Conservation (phyloP, 306 rosid species). For the Quercus suber region DNA sequence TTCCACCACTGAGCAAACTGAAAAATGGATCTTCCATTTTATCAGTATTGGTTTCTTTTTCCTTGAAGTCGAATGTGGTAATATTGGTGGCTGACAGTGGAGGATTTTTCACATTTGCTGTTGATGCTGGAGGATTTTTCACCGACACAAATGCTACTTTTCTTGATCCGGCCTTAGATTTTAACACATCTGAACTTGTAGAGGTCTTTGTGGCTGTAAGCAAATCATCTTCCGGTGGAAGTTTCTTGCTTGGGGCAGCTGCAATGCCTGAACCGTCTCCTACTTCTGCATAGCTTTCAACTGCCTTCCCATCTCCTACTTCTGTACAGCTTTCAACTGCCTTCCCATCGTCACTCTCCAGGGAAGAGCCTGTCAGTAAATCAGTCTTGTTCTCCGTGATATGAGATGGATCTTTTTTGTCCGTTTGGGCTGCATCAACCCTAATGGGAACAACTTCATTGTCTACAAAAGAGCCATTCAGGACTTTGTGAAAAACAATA, state of each 20-base stretch:
- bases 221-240: conserved; percentile 23
- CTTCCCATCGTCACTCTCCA: conserved; percentile 11
- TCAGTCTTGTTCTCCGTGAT: conserved; percentile 22
- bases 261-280: conserved; percentile 24
- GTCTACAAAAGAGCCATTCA: conserved; percentile 29
- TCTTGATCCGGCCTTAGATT: conserved; percentile 29
- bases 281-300: conserved; percentile 10
- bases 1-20: conserved; percentile 41
- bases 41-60: conserved; percentile 31
- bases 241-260: conserved; percentile 16
- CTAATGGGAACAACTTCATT: conserved; percentile 28
- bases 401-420: conserved; percentile 14
- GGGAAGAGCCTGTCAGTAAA: conserved; percentile 17
- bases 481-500: conserved; percentile 6
- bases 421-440: conserved; percentile 21
- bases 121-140: conserved; percentile 28
- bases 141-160: conserved; percentile 71
- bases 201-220: conserved; percentile 24
- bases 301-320: conserved; percentile 24
- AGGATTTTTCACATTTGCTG: conserved; percentile 23
- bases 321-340: conserved; percentile 11
- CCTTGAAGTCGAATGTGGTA: conserved; percentile 21
- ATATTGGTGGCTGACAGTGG: conserved; percentile 13
- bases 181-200: conserved; percentile 14
- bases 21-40: conserved; percentile 41